Base-by-base conservation (phyloP, 2,329 filamentous ascomycete species). In the Aspergillus novoparasiticus region DNA sequence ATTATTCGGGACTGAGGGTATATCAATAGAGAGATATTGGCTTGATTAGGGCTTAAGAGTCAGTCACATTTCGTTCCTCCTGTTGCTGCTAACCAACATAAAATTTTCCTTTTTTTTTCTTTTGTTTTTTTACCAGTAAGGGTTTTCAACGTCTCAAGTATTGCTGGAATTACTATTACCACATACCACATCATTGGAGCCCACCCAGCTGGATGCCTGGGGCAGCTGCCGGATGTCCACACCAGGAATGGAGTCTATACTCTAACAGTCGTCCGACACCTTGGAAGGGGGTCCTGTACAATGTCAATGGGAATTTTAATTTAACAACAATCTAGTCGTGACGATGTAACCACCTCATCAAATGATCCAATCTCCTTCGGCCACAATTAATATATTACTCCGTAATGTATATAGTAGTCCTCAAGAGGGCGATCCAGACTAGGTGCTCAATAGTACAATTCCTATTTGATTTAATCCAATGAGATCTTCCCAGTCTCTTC, bases 131-230 rank as follows among this genome's bases (percentile, higher is more conserved):
- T 6, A 12, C 26, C 48, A n/a, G 28, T 28, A 34, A 34, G 32
- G 32, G 32, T 12, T 34, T 34, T 34, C 34, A 36, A 36, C 5
- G 34, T 36, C 34, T 36, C 32, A 34, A 32, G n/a, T 36, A 54
- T 54, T 54, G 51, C 8, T 36, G 51, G 30, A 55, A 55, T 36
- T 55, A 23, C 32, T 55, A 55, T 55, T 55, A 39, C 51, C 32
- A 39, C 26, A 34, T 48, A 26, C 21, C 11, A 21, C 51, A 39
- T 55, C 34, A 39, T 36, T 34, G 19, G 51, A 54, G 30, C 28
- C 51, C 51, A 55, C 32, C 32, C 10, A 34, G 14, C 26, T 11
- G 11, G 6, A 21, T 55, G 51, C 51, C 51, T 55, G 51, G 32
- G 51, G 51, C 51, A 55, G n/a, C 30, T 19, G 10, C 9, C 51